A percentile compares a stretch with the other conserved stretches of the same genome.
These are phyloP conservation scores for Pichia insulana DNA, from an alignment of 805 yeast genomes.

Conservation along the genomic window DNA sequence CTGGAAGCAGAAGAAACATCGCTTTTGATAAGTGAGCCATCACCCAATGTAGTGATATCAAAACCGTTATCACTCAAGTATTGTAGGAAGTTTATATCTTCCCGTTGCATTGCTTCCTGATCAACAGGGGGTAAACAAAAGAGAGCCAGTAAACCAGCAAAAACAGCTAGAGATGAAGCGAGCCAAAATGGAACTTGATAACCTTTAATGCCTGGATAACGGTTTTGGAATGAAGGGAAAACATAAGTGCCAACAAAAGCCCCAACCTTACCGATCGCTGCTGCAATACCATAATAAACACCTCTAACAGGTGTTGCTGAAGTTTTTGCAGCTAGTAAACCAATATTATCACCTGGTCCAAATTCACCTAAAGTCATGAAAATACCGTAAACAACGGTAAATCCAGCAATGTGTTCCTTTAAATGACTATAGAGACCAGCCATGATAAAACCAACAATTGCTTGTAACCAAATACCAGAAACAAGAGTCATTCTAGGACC, in stretches of 20 bases:
- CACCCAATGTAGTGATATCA: slow-evolving; percentile 54
- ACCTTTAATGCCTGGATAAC: slow-evolving; percentile 54
- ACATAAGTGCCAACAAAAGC: slow-evolving; percentile 87
- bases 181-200: slow-evolving; percentile 74
- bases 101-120: slow-evolving; percentile 72
- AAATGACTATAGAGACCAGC: slow-evolving; percentile 58
- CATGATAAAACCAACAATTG: slow-evolving; percentile 74
- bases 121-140: slow-evolving; percentile 74
- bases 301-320: slow-evolving; percentile 85
- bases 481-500: slow-evolving; percentile 84
- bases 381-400: slow-evolving; percentile 82
- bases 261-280: slow-evolving; percentile 87
- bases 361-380: slow-evolving; percentile 84
- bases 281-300: slow-evolving; percentile 82
- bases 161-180: slow-evolving; percentile 65
- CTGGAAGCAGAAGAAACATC: slow-evolving; percentile 1
- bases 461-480: slow-evolving; percentile 64
- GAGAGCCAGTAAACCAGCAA: slow-evolving; percentile 60
- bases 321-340: slow-evolving; percentile 79
- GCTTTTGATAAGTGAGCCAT: slow-evolving; percentile 17
- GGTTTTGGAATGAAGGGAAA: slow-evolving; percentile 69
- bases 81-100: slow-evolving; percentile 62
- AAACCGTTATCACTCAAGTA: slow-evolving; percentile 64
- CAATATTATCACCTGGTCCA: slow-evolving; percentile 91
- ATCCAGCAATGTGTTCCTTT: slow-evolving; percentile 58